phyloP scores from a whole-genome alignment of 805 yeast species.

The Sugiyamaella smithiae region DNA sequence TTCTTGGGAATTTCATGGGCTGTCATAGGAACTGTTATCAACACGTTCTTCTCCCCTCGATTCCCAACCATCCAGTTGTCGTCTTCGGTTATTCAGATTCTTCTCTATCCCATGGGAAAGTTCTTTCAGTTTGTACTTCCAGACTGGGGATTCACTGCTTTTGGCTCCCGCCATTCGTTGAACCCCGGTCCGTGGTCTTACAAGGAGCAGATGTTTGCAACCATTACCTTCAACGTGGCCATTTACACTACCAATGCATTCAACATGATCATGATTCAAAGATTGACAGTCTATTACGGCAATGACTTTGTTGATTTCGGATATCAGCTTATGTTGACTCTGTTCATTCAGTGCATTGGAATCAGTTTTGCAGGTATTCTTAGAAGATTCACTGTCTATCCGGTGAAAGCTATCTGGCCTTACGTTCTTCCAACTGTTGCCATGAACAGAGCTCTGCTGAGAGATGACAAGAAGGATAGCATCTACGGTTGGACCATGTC shows the following conservation, averaged over 20 bases:
- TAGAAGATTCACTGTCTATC: constrained; percentile 49
- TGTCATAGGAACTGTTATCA: constrained; percentile 51
- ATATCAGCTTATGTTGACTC: constrained; percentile 45
- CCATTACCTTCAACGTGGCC: constrained; percentile 39
- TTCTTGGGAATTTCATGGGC: constrained; percentile 40
- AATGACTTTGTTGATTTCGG: constrained; percentile 38
- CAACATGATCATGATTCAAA: constrained; percentile 28
- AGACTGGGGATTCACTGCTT: constrained; percentile 41
- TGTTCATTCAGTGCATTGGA: constrained; percentile 55
- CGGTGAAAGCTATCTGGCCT: constrained; percentile 47
- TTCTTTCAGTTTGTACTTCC: constrained; percentile 43
- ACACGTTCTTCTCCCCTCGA: constrained; percentile 57
- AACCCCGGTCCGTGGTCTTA: constrained; percentile 62
- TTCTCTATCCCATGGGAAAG: constrained; percentile 56
- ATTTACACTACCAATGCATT: constrained; percentile 29
- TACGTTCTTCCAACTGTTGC: constrained; percentile 57
- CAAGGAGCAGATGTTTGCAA: constrained; percentile 64
- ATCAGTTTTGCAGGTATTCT: constrained; percentile 53
- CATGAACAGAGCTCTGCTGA: constrained; percentile 45
- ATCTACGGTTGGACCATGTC: constrained; percentile 62
- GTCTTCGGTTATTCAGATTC: constrained; percentile 43
- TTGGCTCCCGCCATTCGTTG: constrained; percentile 42
- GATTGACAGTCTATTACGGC: constrained; percentile 32
- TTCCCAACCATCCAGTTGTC: constrained; percentile 48
- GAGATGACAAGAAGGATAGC: constrained; percentile 25